These are phyloP conservation scores for Paramyrothecium sp. DNA, from an alignment of 2,329 filamentous ascomycete species.

Conservation along the genomic window DNA sequence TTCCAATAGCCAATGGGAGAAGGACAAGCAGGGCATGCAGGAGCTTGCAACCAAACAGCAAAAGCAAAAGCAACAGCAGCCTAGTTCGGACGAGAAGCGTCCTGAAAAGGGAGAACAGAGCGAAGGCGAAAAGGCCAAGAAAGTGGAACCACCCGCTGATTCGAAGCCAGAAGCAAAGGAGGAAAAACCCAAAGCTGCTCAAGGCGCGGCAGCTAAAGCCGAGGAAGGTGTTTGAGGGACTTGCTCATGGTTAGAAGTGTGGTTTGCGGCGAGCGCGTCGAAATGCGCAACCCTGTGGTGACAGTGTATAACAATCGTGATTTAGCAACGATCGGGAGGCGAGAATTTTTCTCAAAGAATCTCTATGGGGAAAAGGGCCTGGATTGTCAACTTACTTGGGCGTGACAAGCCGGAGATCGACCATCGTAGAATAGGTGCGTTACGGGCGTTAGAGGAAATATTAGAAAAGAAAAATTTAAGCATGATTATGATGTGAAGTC, in stretches of 20 bases:
- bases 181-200: constrained; percentile 4
- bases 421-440: neutral
- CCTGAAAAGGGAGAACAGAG: constrained; percentile 30
- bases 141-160: neutral
- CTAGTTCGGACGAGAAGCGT: too few species aligned
- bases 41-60: constrained; percentile 41
- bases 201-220: neutral
- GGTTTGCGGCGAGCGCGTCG: too few species aligned
- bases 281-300: too few species aligned
- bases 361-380: neutral
- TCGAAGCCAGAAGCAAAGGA: too few species aligned
- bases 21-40: constrained; percentile 80
- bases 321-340: too few species aligned
- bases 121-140: constrained; percentile 19
- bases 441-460: neutral
- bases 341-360: too few species aligned
- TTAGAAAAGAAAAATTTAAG: too few species aligned
- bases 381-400: neutral
- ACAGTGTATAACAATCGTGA: too few species aligned
- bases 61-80: constrained; percentile 31
- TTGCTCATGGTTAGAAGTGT: too few species aligned
- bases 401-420: neutral
- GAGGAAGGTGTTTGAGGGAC: too few species aligned
- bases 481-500: too few species aligned
- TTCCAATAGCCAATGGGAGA: constrained; percentile 78